Percentiles rank a stretch among this genome's conserved stretches.
Conservation (phyloP, 2,329 filamentous ascomycete species). For the Chrysoporthe cubensis region DNA sequence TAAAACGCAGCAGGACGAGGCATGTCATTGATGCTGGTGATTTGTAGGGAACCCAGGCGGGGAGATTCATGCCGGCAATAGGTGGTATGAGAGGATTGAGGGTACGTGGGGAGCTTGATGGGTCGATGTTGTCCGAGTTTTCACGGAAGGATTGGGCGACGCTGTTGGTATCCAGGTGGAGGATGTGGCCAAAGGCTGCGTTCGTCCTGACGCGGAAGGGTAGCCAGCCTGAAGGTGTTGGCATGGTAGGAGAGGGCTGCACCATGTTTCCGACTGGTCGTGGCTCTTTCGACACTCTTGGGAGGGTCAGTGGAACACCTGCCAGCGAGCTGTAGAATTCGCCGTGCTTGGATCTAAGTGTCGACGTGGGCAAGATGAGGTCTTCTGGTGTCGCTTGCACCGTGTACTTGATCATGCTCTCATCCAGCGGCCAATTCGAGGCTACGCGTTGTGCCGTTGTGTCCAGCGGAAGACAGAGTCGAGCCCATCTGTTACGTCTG, state of each 20-base stretch:
- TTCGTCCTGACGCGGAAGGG: conserved; percentile 24
- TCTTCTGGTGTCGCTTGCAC: conserved; percentile 22
- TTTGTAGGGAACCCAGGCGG: conserved; percentile 36
- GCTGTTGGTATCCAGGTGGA: conserved; percentile 40
- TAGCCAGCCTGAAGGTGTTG: conserved; percentile 26
- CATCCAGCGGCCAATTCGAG: conserved; percentile 10
- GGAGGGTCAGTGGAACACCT: conserved; percentile 15
- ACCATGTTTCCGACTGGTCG: neutral
- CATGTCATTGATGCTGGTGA: conserved; percentile 34
- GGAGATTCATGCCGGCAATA: conserved; percentile 48
- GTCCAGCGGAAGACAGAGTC: conserved; percentile 30
- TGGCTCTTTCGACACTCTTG: neutral
- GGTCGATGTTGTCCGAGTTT: conserved; percentile 21
- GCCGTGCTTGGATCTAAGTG: conserved; percentile 10
- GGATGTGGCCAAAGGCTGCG: conserved; percentile 57
- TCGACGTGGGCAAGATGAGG: conserved; percentile 14
- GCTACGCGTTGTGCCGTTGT: neutral
- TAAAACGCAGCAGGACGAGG: conserved; percentile 52
- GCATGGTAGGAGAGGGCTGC: conserved; percentile 1
- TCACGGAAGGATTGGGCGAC: conserved; percentile 27
- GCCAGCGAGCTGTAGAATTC: conserved; percentile 4
- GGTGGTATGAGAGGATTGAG: conserved; percentile 52
- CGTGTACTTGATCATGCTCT: conserved; percentile 19
- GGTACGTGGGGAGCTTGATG: conserved; percentile 31
- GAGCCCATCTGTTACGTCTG: conserved; percentile 40